Base-by-base conservation (phyloP, 352 stramenopile genomes). In the Phytophthora palmivora region DNA sequence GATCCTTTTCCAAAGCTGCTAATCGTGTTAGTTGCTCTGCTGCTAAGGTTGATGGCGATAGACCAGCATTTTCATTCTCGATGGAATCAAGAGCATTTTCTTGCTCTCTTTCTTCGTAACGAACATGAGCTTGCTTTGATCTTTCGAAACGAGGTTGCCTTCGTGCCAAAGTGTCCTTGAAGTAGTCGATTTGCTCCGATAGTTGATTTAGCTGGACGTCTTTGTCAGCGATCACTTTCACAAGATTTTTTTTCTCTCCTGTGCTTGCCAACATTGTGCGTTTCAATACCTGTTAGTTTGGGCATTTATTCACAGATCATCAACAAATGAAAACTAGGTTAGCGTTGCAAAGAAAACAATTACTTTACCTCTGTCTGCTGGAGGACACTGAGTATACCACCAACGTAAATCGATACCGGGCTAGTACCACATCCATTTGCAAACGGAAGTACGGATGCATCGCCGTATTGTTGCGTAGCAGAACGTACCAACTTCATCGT, bases 91-190 rank as follows among this genome's bases (percentile, higher is more conserved):
- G 15, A 4, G 15, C 5, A 28, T 49, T 43, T 32, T 18, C 33
- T 14, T 18, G 32, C 19, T 58, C 46, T 3, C 18, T 30, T 41
- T 63, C 47, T 12, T 63, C 22, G 21, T 41, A 28, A 11, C 19
- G 22, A 11, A 45, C 24, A 18, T 22, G 24, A 16, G 34, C 49
- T 37, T 19, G 41, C 14, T 43, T 58, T 10, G 15, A 15, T 56
- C 33, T 52, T 22, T 71, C 56, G 7, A 48, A 45, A 2, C 33
- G 63, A 7, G 56, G 43, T 26, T 53, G 42, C 9, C 81, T 74
- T 37, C 73, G 81, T 3, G 63, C 67, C 4, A 92, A 58, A 6
- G 71, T 70, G 36, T 91, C 81, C 56, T 88, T 92, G 60, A 88
- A 92, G 24, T 88, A 71, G 4, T 63, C 50, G 14, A 90, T 62